These are phyloP conservation scores for Lenwebbia sp. DNA, from an alignment of 345 rosid genomes.

Conservation along the genomic window DNA sequence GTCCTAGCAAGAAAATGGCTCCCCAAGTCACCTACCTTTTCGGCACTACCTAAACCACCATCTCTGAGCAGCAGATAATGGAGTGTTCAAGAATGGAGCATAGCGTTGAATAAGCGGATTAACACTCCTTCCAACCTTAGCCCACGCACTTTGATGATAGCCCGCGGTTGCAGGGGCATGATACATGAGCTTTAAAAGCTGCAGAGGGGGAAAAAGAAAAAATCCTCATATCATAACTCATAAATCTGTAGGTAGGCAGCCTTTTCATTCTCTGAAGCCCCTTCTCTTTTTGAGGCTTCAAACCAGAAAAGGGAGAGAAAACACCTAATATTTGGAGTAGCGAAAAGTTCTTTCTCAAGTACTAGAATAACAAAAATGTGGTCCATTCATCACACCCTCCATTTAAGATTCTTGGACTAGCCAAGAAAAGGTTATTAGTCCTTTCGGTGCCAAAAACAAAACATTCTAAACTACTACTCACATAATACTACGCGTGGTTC, in stretches of 20 bases:
- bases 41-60: slow-evolving; percentile 77
- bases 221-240: neutral
- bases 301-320: neutral
- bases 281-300: neutral
- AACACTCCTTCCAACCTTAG: slow-evolving; percentile 49
- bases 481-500: neutral
- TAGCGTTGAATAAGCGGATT: slow-evolving; percentile 55
- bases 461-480: neutral
- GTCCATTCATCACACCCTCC: neutral
- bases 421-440: neutral
- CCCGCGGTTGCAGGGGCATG: slow-evolving; percentile 84
- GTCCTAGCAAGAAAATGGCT: neutral
- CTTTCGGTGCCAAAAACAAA: neutral
- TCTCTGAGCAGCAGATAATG: slow-evolving; percentile 57
- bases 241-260: neutral
- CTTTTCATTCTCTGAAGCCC: neutral
- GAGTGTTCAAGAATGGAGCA: slow-evolving; percentile 67
- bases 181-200: slow-evolving; percentile 95
- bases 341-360: neutral
- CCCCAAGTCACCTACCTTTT: neutral
- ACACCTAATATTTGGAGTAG: neutral
- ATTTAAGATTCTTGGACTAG: neutral
- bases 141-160: slow-evolving; percentile 88
- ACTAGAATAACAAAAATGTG: neutral
- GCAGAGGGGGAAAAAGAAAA: slow-evolving; percentile 1